phyloP scores from a whole-genome alignment of 257 asterid species.

The Petrea volubilis region DNA sequence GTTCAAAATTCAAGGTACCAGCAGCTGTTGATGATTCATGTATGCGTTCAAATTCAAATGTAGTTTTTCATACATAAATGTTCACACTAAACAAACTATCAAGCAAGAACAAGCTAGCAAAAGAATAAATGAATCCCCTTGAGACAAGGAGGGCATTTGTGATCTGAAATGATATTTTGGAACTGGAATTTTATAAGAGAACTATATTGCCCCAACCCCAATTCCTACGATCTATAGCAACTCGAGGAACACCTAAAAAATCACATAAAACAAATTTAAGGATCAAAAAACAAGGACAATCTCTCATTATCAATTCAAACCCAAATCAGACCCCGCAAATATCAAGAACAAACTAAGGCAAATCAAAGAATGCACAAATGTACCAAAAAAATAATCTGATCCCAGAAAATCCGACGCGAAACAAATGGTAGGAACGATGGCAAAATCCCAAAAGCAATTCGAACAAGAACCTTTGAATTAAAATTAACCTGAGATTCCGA shows the following conservation, averaged over 20 bases:
- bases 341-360: too few species aligned
- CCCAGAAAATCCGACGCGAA: not conserved
- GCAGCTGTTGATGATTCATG: too few species aligned
- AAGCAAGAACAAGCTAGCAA: not conserved
- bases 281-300: not conserved
- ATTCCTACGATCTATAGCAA: not conserved
- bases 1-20: not conserved
- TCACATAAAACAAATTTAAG: not conserved
- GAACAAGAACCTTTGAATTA: too few species aligned
- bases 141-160: not conserved
- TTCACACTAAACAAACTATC: too few species aligned
- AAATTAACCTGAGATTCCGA: too few species aligned
- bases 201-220: constrained; percentile 1
- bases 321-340: not conserved
- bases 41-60: too few species aligned
- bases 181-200: too few species aligned
- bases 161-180: too few species aligned
- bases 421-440: too few species aligned
- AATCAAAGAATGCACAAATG: not conserved
- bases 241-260: not conserved
- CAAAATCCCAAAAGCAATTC: too few species aligned
- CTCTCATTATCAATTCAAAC: not conserved
- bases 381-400: not conserved
- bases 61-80: too few species aligned
- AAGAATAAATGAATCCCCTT: not conserved